Evolutionary conservation across 2,329 filamentous ascomycete genomes (phyloP), one percentile per base, ranked within the genome.

Genomic region (Calonectria pseudoreteaudii): DNA sequence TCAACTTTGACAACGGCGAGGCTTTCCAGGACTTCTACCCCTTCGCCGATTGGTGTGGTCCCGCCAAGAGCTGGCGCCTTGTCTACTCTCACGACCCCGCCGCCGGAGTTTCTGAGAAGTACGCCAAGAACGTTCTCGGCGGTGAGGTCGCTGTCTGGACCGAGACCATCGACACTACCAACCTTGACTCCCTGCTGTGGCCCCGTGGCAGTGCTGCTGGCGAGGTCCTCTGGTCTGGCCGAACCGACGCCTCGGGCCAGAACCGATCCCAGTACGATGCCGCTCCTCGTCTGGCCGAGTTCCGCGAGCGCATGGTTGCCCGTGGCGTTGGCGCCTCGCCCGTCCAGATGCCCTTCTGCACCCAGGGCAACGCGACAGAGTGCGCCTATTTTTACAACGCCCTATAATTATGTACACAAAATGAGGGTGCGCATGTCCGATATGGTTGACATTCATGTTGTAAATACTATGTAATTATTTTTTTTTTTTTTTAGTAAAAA

Each of bases 141-240:
- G 95, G 95, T 31, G 95, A 98, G 86, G 91, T 93, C 20, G 93
- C 94, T 70, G 90, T 95, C 72, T 98, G 95, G 95, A 90, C 90
- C 76, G 95, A 98, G 86, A 93, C 93, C n/a, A 88, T 90, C 74
- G 95, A 98, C 83, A 85, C 91, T 4, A 86, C 91, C n/a, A 95
- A 93, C 82, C 83, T 98, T 18, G 94, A 98, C 85, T 86, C 86
- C 44, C 91, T 94, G 83, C 85, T 96, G 11, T 98, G 95, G 95
- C 95, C 95, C 10, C 89, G 95, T 8, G 91, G 91, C 1, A 90
- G 90, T 66, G 94, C 94, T 0, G 94, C 93, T 0, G 94, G 90
- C 31, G 95, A 97, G 85, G 91, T 96, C 1, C 88, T 96, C 60
- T 98, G 95, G 95, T 94, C 91, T 50, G 94, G 94, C 66, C 85